phyloP scores from a whole-genome alignment of 2,329 filamentous ascomycete species.

The Aspergillus fructus region DNA sequence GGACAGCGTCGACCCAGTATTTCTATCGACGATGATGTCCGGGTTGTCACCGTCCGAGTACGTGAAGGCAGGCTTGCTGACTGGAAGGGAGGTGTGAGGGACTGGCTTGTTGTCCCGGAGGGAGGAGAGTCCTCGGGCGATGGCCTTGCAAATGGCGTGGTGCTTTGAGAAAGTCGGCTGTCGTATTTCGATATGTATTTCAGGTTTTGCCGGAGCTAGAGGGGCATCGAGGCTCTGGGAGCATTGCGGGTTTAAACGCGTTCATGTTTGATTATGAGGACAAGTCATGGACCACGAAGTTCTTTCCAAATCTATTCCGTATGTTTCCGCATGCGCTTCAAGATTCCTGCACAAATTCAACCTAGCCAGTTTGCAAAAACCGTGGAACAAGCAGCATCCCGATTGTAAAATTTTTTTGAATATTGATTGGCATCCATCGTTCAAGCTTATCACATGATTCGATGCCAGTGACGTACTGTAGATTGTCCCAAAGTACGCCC shows the following conservation, averaged over 20 bases:
- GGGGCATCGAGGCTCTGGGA: background rate
- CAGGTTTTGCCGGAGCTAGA: background rate
- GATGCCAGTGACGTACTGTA: slow-evolving; percentile 3
- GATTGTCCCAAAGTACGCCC: background rate
- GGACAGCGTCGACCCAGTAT: slow-evolving; percentile 46
- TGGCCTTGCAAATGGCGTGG: slow-evolving; percentile 31
- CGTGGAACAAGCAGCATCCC: background rate
- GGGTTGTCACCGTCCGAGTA: slow-evolving; percentile 83
- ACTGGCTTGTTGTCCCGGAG: slow-evolving; percentile 58
- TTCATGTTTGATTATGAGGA: background rate
- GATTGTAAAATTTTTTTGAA: background rate
- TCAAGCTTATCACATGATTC: slow-evolving; percentile 13
- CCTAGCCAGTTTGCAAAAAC: background rate
- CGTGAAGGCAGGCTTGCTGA: slow-evolving; percentile 84
- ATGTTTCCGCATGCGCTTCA: background rate
- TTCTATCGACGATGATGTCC: slow-evolving; percentile 75
- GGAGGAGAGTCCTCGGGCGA: slow-evolving; percentile 24
- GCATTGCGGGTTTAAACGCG: background rate
- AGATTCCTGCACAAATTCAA: background rate
- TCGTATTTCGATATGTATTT: background rate
- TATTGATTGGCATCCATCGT: background rate
- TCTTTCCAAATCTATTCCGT: background rate
- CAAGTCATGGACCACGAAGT: background rate
- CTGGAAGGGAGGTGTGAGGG: slow-evolving; percentile 90
- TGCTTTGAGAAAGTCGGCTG: background rate